Conservation (phyloP, 371 early-diverging fungal genomes). For the Mucor circinelloides region DNA sequence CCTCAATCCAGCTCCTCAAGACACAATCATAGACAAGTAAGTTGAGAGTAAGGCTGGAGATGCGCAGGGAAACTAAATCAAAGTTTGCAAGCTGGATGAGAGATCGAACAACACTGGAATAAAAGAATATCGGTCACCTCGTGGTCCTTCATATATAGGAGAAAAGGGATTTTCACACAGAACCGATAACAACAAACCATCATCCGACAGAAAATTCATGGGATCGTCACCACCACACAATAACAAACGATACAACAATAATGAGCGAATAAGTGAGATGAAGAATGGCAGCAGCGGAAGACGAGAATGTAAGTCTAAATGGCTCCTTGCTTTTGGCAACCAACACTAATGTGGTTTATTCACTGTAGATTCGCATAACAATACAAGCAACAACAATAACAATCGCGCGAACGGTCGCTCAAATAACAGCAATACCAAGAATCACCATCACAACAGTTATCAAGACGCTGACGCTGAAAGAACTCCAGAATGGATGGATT, state of each 20-base stretch:
- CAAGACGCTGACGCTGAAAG: slow-evolving; percentile 29
- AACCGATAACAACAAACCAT: slow-evolving; percentile 16
- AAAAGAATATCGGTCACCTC: slow-evolving; percentile 25
- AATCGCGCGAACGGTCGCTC: not conserved
- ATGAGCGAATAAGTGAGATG: slow-evolving; percentile 1
- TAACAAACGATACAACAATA: slow-evolving; percentile 11
- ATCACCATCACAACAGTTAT: slow-evolving; percentile 5
- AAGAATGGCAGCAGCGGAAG: not conserved
- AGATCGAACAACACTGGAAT: slow-evolving; percentile 4
- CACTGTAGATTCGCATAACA: not conserved
- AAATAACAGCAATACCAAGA: slow-evolving; percentile 1
- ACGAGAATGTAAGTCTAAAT: slow-evolving; percentile 10
- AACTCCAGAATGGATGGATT: slow-evolving; percentile 72
- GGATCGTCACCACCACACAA: slow-evolving; percentile 12
- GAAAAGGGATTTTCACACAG: slow-evolving; percentile 36
- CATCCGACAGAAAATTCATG: slow-evolving; percentile 21
- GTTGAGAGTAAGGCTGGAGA: not conserved
- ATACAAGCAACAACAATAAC: not conserved
- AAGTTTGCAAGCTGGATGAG: slow-evolving; percentile 16
- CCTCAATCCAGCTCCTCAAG: slow-evolving; percentile 12
- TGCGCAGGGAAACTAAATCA: not conserved
- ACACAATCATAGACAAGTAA: slow-evolving; percentile 28
- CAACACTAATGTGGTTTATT: not conserved
- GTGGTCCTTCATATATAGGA: slow-evolving; percentile 29
- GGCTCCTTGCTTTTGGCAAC: no score